Percentiles rank a stretch among this genome's conserved stretches.
Conservation (phyloP, 2,329 filamentous ascomycete species). For the Diaporthe capsici region DNA sequence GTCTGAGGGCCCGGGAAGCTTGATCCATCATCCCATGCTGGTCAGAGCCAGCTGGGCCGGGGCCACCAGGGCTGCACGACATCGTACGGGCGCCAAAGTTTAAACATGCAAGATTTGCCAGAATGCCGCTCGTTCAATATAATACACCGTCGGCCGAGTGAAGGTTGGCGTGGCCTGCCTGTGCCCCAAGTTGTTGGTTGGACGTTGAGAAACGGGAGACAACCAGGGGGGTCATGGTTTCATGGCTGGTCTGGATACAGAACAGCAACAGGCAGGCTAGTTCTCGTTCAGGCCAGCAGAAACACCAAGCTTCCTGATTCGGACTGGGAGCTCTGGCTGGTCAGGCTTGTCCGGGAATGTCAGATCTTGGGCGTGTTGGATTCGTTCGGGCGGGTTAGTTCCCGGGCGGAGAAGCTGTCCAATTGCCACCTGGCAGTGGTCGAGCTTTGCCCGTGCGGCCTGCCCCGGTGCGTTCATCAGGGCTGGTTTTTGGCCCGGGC, state of each 20-base stretch:
- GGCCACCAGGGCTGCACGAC: constrained; percentile 38
- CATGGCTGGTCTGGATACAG: constrained; percentile 30
- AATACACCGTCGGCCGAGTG: constrained; percentile 27
- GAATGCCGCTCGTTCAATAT: constrained; percentile 9
- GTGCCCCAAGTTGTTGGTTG: neutral
- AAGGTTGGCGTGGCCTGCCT: constrained; percentile 23
- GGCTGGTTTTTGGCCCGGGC: constrained; percentile 21
- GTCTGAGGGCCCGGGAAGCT: constrained; percentile 8
- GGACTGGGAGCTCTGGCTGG: constrained; percentile 24
- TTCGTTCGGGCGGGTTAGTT: constrained; percentile 32
- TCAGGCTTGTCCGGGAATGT: constrained; percentile 16
- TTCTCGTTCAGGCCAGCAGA: constrained; percentile 32
- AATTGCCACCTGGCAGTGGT: constrained; percentile 10
- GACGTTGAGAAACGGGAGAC: constrained; percentile 18
- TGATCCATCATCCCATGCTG: constrained; percentile 27
- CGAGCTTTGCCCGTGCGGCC: constrained; percentile 13
- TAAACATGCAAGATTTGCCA: constrained; percentile 2
- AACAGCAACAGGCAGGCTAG: constrained; percentile 4
- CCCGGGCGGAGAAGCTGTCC: constrained; percentile 14
- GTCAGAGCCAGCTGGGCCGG: constrained; percentile 21
- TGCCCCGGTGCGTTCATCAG: constrained; percentile 22
- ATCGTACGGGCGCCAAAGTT: constrained; percentile 36
- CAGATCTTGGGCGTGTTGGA: constrained; percentile 32
- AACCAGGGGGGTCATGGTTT: neutral
- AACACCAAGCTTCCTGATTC: constrained; percentile 28